Percentiles rank a stretch among this genome's conserved stretches.
Evolutionary conservation across 208 protist genomes (phyloP).

Genomic region (Trypanosoma grayi): DNA sequence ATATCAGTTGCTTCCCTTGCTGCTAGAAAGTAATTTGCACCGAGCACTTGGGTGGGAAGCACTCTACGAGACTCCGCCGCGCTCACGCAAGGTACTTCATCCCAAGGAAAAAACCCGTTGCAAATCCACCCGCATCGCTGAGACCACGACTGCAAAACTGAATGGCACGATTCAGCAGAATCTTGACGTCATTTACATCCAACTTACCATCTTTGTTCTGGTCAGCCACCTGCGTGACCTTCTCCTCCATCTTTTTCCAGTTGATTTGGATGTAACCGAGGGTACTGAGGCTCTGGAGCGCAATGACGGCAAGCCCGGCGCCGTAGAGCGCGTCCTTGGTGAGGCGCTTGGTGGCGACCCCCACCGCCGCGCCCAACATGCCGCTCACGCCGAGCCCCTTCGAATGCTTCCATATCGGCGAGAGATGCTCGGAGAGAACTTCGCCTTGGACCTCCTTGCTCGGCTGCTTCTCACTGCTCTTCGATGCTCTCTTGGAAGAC

Average conservation of each 20-base stretch:
- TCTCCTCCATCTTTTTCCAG: constrained; percentile 49
- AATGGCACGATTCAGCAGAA: constrained; percentile 42
- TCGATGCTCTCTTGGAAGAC: too few relatives aligned
- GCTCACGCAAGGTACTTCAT: constrained; percentile 51
- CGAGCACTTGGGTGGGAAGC: background rate
- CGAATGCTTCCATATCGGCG: background rate
- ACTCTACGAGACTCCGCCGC: too few relatives aligned
- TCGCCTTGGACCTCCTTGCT: background rate
- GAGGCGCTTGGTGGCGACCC: constrained; percentile 43
- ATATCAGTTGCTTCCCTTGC: background rate
- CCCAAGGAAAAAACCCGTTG: constrained; percentile 48
- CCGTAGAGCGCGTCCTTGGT: constrained; percentile 65
- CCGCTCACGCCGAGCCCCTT: constrained; percentile 46
- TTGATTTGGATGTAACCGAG: constrained; percentile 62
- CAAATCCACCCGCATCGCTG: constrained; percentile 52
- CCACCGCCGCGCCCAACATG: constrained; percentile 42
- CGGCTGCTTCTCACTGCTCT: background rate
- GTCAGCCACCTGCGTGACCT: constrained; percentile 36
- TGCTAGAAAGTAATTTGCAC: too few relatives aligned
- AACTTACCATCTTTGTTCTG: constrained; percentile 59
- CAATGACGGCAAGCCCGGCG: constrained; percentile 44
- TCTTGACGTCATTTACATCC: constrained; percentile 42
- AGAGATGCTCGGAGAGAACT: background rate
- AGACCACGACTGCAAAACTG: constrained; percentile 37
- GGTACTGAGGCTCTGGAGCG: constrained; percentile 56